Evolutionary conservation across 345 rosid genomes (phyloP).

Genomic region (Clarkia xantiana): DNA sequence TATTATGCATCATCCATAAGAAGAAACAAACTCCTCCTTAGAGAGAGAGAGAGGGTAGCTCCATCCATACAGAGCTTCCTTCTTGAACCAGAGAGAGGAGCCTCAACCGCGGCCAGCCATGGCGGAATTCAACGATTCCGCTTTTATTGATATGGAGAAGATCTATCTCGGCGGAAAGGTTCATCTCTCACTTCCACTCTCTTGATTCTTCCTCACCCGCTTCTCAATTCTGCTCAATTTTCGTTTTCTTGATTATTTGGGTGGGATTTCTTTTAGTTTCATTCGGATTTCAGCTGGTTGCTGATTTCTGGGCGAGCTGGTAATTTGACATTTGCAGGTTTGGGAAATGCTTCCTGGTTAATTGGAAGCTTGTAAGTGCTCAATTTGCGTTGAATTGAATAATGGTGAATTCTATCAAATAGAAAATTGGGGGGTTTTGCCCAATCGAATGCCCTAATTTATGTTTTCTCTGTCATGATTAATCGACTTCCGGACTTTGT

Average conservation of each 20-base stretch:
- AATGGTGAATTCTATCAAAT: too few relatives aligned
- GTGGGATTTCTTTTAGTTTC: too few relatives aligned
- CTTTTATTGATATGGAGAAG: constrained; percentile 58
- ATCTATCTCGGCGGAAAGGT: constrained; percentile 91
- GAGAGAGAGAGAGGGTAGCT: constrained; percentile 1
- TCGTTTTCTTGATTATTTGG: neutral
- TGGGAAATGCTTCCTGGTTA: too few relatives aligned
- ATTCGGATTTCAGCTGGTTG: neutral
- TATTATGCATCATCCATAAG: too few relatives aligned
- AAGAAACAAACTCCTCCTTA: neutral
- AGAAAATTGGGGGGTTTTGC: too few relatives aligned
- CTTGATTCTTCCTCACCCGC: neutral
- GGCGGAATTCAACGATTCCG: constrained; percentile 42
- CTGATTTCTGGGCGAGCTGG: too few relatives aligned
- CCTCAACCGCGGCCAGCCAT: constrained; percentile 68
- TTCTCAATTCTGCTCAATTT: neutral
- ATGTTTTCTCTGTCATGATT: too few relatives aligned
- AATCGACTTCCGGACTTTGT: neutral
- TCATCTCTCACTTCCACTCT: neutral
- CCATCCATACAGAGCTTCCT: neutral
- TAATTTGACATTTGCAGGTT: too few relatives aligned
- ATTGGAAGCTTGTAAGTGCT: too few relatives aligned
- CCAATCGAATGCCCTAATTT: too few relatives aligned
- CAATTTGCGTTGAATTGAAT: too few relatives aligned
- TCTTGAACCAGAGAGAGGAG: constrained; percentile 16